Evolutionary conservation across 169 alveolate species (phyloP).

Genomic region (Eimeria praecox): DNA sequence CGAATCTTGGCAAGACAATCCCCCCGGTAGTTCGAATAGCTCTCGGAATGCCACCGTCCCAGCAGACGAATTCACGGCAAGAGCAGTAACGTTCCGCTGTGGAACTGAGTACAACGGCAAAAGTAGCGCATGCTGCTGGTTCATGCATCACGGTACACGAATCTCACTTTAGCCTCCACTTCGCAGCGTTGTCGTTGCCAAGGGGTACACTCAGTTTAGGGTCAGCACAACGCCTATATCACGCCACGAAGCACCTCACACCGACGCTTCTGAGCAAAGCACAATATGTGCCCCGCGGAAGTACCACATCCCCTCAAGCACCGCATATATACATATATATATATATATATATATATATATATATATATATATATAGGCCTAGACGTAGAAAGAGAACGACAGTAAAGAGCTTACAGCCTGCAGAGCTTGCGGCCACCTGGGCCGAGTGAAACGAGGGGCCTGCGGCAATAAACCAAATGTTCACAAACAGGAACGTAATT

Average conservation of each 20-base stretch:
- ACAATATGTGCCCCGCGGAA: not conserved
- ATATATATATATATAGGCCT: not conserved
- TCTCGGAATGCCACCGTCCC: slow-evolving; percentile 63
- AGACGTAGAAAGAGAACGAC: not conserved
- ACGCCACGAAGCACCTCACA: not conserved
- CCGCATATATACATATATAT: too few relatives aligned
- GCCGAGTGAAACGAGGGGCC: slow-evolving; percentile 8
- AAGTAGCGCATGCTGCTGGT: not conserved
- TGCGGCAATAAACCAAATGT: not conserved
- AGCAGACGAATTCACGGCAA: slow-evolving; percentile 54
- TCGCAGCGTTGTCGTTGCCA: not conserved
- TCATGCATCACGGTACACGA: not conserved
- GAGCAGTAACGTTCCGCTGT: slow-evolving; percentile 28
- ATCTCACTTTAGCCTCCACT: not conserved
- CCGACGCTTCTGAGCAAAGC: not conserved
- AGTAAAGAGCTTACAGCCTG: slow-evolving; percentile 9
- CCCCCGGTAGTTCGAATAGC: slow-evolving; percentile 41
- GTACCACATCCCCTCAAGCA: too few relatives aligned
- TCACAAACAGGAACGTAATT: not conserved
- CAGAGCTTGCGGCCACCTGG: not conserved
- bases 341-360: too few relatives aligned
- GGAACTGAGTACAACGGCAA: not conserved
- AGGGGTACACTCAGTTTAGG: not conserved
- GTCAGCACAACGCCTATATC: not conserved
- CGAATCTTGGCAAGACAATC: slow-evolving; percentile 41